Evolutionary conservation across 164 flowering plant genomes (phyloP).

Genomic region (Hamamelis virginiana): DNA sequence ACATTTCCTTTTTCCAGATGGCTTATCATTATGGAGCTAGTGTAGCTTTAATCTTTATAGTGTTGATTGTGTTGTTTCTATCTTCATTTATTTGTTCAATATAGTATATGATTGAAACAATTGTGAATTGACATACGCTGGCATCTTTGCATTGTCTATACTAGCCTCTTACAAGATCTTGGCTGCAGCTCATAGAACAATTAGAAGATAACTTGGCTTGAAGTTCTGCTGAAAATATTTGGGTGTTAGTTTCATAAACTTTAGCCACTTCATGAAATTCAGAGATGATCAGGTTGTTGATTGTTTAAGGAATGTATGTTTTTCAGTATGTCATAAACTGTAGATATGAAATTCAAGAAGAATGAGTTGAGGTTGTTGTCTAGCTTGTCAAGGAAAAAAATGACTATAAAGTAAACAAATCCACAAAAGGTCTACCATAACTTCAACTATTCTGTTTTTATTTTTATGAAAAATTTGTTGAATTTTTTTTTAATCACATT

Average conservation of each 20-base stretch:
- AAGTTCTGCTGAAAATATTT: background rate
- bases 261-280: background rate
- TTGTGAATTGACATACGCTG: background rate
- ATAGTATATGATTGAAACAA: background rate
- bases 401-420: too few relatives aligned
- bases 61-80: background rate
- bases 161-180: background rate
- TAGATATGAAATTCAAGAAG: conserved; percentile 1
- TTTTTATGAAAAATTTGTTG: background rate
- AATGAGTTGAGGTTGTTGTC: background rate
- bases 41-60: background rate
- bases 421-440: too few relatives aligned
- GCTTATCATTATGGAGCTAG: background rate
- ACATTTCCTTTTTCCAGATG: background rate
- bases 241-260: background rate
- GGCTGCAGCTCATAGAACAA: background rate
- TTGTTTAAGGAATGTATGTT: background rate
- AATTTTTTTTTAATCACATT: background rate
- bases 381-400: background rate
- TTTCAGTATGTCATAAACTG: background rate
- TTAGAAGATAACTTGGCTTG: conserved; percentile 1
- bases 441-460: background rate
- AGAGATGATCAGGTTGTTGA: background rate
- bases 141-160: background rate
- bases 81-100: background rate